Percentiles rank a stretch among this genome's conserved stretches.
These are phyloP conservation scores for Cryptosporidium parvum DNA, from an alignment of 169 alveolate genomes.

Conservation along the genomic window DNA sequence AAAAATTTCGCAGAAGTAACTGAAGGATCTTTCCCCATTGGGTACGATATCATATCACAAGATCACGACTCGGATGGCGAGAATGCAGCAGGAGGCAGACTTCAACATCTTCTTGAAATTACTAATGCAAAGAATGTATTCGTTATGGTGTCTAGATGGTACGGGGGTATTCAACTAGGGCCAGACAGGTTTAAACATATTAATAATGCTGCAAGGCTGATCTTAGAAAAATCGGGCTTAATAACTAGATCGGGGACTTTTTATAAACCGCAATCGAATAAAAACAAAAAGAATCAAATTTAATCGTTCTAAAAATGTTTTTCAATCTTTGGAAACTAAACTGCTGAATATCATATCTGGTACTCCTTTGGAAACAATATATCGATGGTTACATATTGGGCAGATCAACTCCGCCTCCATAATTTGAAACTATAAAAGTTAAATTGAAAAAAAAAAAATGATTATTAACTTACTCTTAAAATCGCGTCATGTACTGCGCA, in stretches of 20 bases:
- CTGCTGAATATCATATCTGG: constrained; percentile 77
- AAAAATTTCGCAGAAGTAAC: neutral
- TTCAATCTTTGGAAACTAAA: neutral
- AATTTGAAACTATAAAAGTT: constrained; percentile 73
- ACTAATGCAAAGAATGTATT: constrained; percentile 59
- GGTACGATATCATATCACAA: constrained; percentile 53
- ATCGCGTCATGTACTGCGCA: constrained; percentile 66
- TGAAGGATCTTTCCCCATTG: constrained; percentile 59
- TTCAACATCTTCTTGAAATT: constrained; percentile 72
- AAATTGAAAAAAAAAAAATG: constrained; percentile 39
- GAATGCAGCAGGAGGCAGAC: constrained; percentile 78
- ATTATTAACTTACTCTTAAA: constrained; percentile 39
- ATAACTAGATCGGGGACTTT: constrained; percentile 2
- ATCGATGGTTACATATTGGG: constrained; percentile 76
- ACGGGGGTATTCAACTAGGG: constrained; percentile 78
- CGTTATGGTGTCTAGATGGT: constrained; percentile 79
- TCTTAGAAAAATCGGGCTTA: constrained; percentile 74
- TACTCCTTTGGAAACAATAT: constrained; percentile 79
- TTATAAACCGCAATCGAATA: neutral
- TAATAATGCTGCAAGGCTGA: constrained; percentile 77
- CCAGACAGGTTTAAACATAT: constrained; percentile 79
- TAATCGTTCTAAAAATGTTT: neutral
- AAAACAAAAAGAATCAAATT: neutral
- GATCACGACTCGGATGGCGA: constrained; percentile 79
- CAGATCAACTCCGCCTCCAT: constrained; percentile 79